Conservation (phyloP, 345 rosid species). For the Arabidopsis suecica region DNA sequence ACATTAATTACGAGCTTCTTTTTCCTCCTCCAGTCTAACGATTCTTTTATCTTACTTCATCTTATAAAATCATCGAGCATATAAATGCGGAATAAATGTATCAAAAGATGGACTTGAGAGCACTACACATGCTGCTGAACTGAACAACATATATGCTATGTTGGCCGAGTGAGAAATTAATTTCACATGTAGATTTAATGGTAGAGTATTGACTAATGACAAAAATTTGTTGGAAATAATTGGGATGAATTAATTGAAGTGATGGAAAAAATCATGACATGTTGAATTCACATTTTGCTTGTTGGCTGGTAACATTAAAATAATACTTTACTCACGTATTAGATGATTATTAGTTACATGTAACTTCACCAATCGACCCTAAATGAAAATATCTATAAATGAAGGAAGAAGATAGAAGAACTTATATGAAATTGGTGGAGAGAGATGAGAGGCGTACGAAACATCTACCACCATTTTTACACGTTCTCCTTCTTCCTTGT, state of each 20-base stretch:
- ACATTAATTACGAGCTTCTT: no score
- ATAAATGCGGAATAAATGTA: neutral
- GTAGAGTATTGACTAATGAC: neutral
- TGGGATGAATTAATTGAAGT: neutral
- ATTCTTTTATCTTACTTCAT: neutral
- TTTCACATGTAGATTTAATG: neutral
- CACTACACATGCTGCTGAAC: neutral
- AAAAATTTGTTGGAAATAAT: neutral
- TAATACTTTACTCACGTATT: neutral
- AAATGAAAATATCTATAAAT: neutral
- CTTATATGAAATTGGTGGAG: conserved; percentile 6
- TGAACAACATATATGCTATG: conserved; percentile 10
- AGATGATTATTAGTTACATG: neutral
- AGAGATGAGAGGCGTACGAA: conserved; percentile 38
- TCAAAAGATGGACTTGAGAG: neutral
- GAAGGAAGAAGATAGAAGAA: conserved; percentile 5
- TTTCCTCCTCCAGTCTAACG: neutral
- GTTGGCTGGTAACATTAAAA: neutral
- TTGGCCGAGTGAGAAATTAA: neutral
- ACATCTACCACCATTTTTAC: conserved; percentile 24
- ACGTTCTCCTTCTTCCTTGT: conserved; percentile 32
- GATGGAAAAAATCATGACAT: neutral
- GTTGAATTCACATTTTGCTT: neutral
- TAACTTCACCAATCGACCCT: neutral
- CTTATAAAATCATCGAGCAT: neutral